These are phyloP conservation scores for Iberis pinnata DNA, from an alignment of 345 rosid species.

Conservation along the genomic window DNA sequence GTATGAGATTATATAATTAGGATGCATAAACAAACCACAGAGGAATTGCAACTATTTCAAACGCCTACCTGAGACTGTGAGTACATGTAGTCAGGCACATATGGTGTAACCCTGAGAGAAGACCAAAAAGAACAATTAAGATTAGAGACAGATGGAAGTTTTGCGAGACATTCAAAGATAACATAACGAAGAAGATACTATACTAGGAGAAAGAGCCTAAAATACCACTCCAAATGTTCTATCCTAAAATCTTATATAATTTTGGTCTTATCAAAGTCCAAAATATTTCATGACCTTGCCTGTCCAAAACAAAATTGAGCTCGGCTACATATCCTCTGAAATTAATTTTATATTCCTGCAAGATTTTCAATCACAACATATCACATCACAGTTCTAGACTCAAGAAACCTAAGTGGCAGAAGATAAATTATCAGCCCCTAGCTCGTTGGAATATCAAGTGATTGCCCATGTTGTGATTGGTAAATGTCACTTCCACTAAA, in stretches of 20 bases:
- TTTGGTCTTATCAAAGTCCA: conserved; percentile 16
- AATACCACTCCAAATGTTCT: not conserved
- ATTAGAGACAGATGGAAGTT: conserved; percentile 1
- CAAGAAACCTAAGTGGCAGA: conserved; percentile 39
- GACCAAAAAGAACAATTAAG: conserved; percentile 3
- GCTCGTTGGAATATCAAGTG: conserved; percentile 27
- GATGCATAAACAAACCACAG: too few relatives aligned
- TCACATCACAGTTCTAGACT: conserved; percentile 43
- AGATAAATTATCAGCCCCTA: conserved; percentile 33
- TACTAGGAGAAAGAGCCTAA: conserved; percentile 4
- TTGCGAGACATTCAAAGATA: not conserved
- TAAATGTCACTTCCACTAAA: conserved; percentile 18
- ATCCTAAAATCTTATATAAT: not conserved
- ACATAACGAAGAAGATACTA: conserved; percentile 11
- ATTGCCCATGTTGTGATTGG: conserved; percentile 39
- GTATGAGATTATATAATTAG: too few relatives aligned
- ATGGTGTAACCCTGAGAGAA: conserved; percentile 53
- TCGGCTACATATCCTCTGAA: conserved; percentile 50
- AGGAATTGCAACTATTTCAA: too few relatives aligned
- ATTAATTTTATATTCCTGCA: conserved; percentile 61
- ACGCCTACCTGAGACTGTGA: conserved; percentile 68
- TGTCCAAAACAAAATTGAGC: conserved; percentile 52
- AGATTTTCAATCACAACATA: conserved; percentile 62
- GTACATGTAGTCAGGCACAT: conserved; percentile 78
- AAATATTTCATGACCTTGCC: conserved; percentile 49